Base-by-base conservation (phyloP, 257 asterid genomes). In the Nicotiana tabacum region DNA sequence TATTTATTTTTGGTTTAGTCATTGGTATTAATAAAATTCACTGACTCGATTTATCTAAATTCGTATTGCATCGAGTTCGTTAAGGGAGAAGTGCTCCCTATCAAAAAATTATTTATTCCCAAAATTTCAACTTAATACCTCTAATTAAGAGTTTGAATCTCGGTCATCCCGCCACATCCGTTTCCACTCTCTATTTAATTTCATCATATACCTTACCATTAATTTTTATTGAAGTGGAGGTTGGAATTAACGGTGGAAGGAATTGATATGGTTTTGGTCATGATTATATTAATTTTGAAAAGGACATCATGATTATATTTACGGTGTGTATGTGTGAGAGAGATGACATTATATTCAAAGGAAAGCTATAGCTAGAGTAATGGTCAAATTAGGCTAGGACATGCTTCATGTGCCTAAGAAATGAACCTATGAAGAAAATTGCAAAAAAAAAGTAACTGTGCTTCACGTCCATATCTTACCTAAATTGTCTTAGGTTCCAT, bases 321-420 rank as follows among this genome's bases (percentile, higher is more conserved):
- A 30, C 27, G 15, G 55, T 37, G 2, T 69, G 18, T 37, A 55
- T 43, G 27, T 37, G 57, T 2, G 32, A 3, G 69, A 46, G 80
- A 48, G 80, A 48, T 37, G 61, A 72, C 62, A 74, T 74, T 74
- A 13, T 43, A 46, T 16, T 13, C 27, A 29, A 48, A 13, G 58
- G 80, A 74, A 74, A 48, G 80, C 80, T 74, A 74, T 74, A 24
- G 43, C 39, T 48, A 74, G 3, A 72, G 24, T 74, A 62, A 15
- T 74, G 62, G 80, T 74, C 80, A 74, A 74, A 74, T 74, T 48
- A 48, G 62, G 33, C 7, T 24, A 27, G 27, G 80, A 74, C 62
- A 74, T 48, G 62, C 80, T 74, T 74, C 80, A 48, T 74, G 62
- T 74, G 80, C 64, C 80, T 74, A 74, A 74, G 64, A 74, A 74